Evolutionary conservation across 2,329 filamentous ascomycete genomes (phyloP), one percentile per base, ranked within the genome.

Genomic region (Lasiodiplodia sp.): DNA sequence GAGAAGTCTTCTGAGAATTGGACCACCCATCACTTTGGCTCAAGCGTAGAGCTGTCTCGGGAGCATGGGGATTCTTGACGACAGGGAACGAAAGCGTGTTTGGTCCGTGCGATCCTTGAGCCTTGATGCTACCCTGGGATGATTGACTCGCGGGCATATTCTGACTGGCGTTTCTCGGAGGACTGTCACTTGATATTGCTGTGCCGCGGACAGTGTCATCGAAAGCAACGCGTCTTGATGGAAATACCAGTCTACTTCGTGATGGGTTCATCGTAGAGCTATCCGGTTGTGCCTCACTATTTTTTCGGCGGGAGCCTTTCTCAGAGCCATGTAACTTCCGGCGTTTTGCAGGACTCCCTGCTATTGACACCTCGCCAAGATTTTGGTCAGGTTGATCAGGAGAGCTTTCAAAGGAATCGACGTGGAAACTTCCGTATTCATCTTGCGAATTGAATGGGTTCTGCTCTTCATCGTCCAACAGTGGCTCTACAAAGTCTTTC

Each of bases 31-130:
- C 87, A 1, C 60, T 51, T 77, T 95, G 92, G 74, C 91, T 93
- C 37, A 93, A 81, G 55, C 90, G 87, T 56, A 88, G 72, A 34
- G 85, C 82, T 0, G 90, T 92, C 69, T 84, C 84, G 5, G 87
- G 86, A 72, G 92, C 88, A 72, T 89, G 86, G 0, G 90, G 87
- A 72, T 95, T 88, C 79, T 97, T 96, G 25, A 95, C 92, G 14
- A 94, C 87, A 1, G 91, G 87, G 74, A 93, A 96, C 34, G 85
- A 85, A 31, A 93, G 81, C 25, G 83, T 84, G 3, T 70, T 84
- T 74, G 71, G 80, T 77, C 72, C 80, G 71, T 77, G 72, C 25
- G 68, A 66, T 7, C 75, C 76, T 60, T 76, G 79, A 21, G 79
- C 75, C 72, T 79, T 83, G 74, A 74, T 75, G 66, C 76, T 78